Conservation (phyloP, 805 yeast genomes). For the Millerozyma acaciae region DNA sequence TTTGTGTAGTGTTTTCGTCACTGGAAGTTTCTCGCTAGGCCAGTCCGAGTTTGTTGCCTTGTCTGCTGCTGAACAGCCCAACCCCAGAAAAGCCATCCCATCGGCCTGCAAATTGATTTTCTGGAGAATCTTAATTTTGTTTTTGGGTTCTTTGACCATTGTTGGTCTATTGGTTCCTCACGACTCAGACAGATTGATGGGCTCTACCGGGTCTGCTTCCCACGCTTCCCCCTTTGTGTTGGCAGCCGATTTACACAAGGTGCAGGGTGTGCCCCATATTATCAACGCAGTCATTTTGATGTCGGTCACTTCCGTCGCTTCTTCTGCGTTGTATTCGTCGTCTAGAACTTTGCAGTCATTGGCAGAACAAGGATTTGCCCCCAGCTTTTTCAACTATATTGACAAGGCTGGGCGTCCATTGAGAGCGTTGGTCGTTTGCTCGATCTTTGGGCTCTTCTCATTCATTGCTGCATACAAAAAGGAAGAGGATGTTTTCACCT, state of each 20-base stretch:
- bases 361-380: slow-evolving; percentile 42
- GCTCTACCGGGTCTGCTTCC: slow-evolving; percentile 25
- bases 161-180: slow-evolving; percentile 40
- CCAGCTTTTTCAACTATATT: slow-evolving; percentile 34
- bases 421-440: slow-evolving; percentile 31
- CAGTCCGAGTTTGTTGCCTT: slow-evolving; percentile 32
- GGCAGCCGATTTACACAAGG: slow-evolving; percentile 39
- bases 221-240: slow-evolving; percentile 42
- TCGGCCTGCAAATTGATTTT: slow-evolving; percentile 39
- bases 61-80: slow-evolving; percentile 25
- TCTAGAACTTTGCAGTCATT: slow-evolving; percentile 41
- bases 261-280: slow-evolving; percentile 36
- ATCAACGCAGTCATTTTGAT: slow-evolving; percentile 40
- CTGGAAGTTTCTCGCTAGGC: slow-evolving; percentile 32
- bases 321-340: slow-evolving; percentile 39
- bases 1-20: slow-evolving; percentile 25
- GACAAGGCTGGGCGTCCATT: slow-evolving; percentile 41
- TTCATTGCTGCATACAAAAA: slow-evolving; percentile 40
- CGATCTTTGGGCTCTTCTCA: slow-evolving; percentile 34
- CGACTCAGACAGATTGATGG: slow-evolving; percentile 30
- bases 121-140: slow-evolving; percentile 34
- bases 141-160: slow-evolving; percentile 36
- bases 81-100: slow-evolving; percentile 33
- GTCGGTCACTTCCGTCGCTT: slow-evolving; percentile 41
- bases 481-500: slow-evolving; percentile 36